These are phyloP conservation scores for Lactarius quietus DNA, from an alignment of 768 basidiomycete genomes.

Conservation along the genomic window DNA sequence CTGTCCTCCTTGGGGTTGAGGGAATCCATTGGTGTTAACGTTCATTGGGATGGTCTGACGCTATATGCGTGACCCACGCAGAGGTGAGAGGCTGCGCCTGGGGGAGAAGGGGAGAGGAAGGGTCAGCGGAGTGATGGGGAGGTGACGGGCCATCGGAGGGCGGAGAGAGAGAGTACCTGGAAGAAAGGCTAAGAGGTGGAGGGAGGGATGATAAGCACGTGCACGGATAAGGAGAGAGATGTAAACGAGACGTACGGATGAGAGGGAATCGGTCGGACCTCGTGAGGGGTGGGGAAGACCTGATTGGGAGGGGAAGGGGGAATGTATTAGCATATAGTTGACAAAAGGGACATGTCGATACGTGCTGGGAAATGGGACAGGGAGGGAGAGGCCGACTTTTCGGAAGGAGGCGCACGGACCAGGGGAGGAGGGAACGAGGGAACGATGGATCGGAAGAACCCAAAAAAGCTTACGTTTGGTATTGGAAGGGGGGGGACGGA, in stretches of 20 bases:
- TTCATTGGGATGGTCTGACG: constrained; percentile 17
- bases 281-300: constrained; percentile 13
- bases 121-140: constrained; percentile 10
- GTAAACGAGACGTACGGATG: neutral
- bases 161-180: constrained; percentile 11
- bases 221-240: constrained; percentile 15
- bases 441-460: constrained; percentile 23
- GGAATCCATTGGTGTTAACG: constrained; percentile 23
- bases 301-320: constrained; percentile 11
- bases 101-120: neutral
- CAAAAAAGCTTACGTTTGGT: constrained; percentile 26
- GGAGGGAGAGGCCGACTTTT: constrained; percentile 13
- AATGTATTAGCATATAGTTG: constrained; percentile 21
- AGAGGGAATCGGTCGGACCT: constrained; percentile 4
- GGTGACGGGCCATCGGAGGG: constrained; percentile 11
- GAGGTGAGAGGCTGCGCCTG: constrained; percentile 3
- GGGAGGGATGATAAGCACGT: constrained; percentile 18
- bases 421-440: constrained; percentile 15
- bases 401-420: constrained; percentile 20
- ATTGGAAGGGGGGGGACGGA: constrained; percentile 9
- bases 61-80: constrained; percentile 14
- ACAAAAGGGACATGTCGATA: constrained; percentile 15
- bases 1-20: constrained; percentile 22
- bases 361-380: constrained; percentile 13
- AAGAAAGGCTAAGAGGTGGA: neutral